These are phyloP conservation scores for Dentipellis fragilis DNA, from an alignment of 768 basidiomycete species.

Conservation along the genomic window DNA sequence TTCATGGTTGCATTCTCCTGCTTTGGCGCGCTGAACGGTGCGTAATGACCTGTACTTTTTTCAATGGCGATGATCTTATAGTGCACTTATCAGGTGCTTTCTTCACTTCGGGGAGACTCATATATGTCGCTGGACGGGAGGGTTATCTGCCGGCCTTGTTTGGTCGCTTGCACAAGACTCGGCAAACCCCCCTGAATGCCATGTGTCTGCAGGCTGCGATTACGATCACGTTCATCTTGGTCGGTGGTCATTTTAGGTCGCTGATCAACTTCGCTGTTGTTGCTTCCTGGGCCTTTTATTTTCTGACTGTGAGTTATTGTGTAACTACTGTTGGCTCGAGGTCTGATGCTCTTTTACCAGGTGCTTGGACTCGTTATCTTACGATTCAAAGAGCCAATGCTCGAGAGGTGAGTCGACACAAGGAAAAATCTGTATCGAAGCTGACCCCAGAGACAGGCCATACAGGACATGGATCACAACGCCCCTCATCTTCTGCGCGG, in stretches of 20 bases:
- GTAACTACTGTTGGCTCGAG: background rate
- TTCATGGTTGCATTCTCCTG: conserved; percentile 90
- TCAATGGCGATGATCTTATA: conserved; percentile 1
- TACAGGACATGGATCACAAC: conserved; percentile 91
- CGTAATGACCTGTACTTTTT: conserved; percentile 7
- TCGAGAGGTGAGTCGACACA: conserved; percentile 48
- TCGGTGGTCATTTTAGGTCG: conserved; percentile 85
- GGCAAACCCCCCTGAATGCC: conserved; percentile 85
- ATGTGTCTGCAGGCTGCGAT: conserved; percentile 68
- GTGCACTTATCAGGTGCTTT: conserved; percentile 39
- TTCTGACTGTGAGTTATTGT: conserved; percentile 52
- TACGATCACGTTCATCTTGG: conserved; percentile 66
- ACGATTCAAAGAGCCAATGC: conserved; percentile 80
- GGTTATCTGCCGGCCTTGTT: conserved; percentile 81
- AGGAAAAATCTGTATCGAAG: conserved; percentile 5
- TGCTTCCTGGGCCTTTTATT: conserved; percentile 81
- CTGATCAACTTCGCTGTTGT: conserved; percentile 87
- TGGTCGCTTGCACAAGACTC: conserved; percentile 59
- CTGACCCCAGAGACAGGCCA: conserved; percentile 41
- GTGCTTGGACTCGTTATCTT: conserved; percentile 84
- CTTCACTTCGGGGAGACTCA: conserved; percentile 73
- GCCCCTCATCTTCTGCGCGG: conserved; percentile 81
- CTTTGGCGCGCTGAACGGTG: conserved; percentile 89
- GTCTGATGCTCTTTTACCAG: conserved; percentile 24
- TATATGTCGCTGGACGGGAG: conserved; percentile 85